Conservation (phyloP, 768 basidiomycete species). For the Clitopilus hobsonii region DNA sequence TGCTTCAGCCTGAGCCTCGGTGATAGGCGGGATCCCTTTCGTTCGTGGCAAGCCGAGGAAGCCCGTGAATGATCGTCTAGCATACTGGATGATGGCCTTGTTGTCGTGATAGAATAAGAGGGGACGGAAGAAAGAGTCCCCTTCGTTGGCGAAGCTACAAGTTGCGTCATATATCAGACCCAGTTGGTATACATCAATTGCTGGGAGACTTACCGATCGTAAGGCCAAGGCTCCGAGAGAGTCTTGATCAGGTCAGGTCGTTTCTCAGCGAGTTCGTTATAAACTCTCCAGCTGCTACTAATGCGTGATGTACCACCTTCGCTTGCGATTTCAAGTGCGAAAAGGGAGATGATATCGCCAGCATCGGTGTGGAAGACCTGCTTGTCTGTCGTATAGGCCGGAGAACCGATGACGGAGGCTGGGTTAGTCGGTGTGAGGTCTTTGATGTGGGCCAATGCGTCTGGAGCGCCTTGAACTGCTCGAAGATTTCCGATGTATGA, state of each 20-base stretch:
- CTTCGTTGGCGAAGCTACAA: constrained; percentile 28
- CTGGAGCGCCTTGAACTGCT: constrained; percentile 16
- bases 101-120: constrained; percentile 34
- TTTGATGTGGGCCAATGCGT: constrained; percentile 19
- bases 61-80: constrained; percentile 40
- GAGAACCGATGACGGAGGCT: constrained; percentile 14
- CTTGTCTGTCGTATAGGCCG: constrained; percentile 21
- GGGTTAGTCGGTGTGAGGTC: constrained; percentile 15
- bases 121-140: constrained; percentile 27
- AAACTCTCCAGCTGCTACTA: constrained; percentile 37
- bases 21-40: constrained; percentile 39
- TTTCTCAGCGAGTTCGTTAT: constrained; percentile 41
- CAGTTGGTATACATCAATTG: not conserved
- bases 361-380: constrained; percentile 21
- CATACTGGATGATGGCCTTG: constrained; percentile 40
- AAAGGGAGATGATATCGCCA: constrained; percentile 22
- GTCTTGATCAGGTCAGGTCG: constrained; percentile 40
- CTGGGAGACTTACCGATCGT: constrained; percentile 27
- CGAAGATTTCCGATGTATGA: constrained; percentile 17
- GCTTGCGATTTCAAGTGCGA: constrained; percentile 36
- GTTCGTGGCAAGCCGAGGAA: constrained; percentile 22
- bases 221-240: constrained; percentile 36
- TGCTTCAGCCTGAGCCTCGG: constrained; percentile 44
- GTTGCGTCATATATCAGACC: not conserved
- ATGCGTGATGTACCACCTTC: constrained; percentile 43